phyloP scores from a whole-genome alignment of 2,329 filamentous ascomycete genomes.

The Trichophyton verrucosum region DNA sequence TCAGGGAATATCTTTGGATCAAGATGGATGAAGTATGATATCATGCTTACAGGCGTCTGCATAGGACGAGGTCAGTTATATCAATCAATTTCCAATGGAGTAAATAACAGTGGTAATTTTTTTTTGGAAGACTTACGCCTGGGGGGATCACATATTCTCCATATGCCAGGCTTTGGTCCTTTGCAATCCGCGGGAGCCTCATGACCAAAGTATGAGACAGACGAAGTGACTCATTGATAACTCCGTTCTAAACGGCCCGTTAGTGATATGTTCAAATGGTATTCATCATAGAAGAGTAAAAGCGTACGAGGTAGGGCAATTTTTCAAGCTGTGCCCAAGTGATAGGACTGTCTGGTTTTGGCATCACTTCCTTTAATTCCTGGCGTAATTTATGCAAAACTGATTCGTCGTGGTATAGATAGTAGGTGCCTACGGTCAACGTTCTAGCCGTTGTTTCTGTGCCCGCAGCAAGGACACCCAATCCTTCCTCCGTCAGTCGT shows the following conservation, averaged over 20 bases:
- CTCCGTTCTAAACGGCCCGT: conserved; percentile 5
- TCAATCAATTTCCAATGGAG: background rate
- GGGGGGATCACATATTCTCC: background rate
- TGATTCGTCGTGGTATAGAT: background rate
- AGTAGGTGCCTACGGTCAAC: background rate
- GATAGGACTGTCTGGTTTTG: background rate
- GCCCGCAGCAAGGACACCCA: background rate
- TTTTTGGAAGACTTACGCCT: background rate
- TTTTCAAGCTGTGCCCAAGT: conserved; percentile 1
- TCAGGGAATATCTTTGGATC: conserved; percentile 17
- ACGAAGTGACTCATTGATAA: conserved; percentile 8
- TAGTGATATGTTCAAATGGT: background rate
- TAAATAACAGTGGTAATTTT: background rate
- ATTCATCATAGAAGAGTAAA: background rate
- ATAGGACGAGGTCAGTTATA: conserved; percentile 4
- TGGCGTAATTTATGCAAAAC: background rate
- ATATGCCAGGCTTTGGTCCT: conserved; percentile 1
- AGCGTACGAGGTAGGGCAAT: conserved; percentile 1
- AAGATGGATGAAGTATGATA: conserved; percentile 15
- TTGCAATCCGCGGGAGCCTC: conserved; percentile 6
- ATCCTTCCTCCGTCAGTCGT: background rate
- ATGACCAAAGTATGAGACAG: conserved; percentile 7
- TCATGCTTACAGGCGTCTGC: conserved; percentile 17
- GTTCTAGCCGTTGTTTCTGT: conserved; percentile 1
- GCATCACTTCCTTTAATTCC: background rate